phyloP scores from a whole-genome alignment of 331 rosid genomes.

The Quercus phellos region DNA sequence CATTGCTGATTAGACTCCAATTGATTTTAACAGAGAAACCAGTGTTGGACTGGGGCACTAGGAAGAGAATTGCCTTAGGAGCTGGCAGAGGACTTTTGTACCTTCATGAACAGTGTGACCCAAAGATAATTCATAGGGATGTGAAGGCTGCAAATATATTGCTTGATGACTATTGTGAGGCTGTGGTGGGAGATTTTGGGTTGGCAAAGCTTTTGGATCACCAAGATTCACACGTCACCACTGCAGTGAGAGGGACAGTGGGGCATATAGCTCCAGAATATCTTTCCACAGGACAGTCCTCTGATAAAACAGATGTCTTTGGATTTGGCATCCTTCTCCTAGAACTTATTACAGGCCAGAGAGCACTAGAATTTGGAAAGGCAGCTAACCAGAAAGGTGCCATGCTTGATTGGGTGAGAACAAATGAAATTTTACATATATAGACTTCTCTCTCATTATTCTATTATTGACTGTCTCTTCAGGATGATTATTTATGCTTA shows the following conservation, averaged over 20 bases:
- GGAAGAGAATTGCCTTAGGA: conserved; percentile 89
- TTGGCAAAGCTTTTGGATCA: conserved; percentile 93
- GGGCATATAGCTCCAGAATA: conserved; percentile 98
- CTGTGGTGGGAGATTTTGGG: conserved; percentile 96
- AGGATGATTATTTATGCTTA: not conserved
- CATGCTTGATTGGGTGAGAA: conserved; percentile 89
- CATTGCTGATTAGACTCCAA: not conserved
- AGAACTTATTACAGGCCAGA: conserved; percentile 85
- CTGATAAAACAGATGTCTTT: conserved; percentile 94
- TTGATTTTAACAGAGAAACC: conserved; percentile 62
- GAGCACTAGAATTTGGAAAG: conserved; percentile 91
- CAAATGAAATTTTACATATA: not conserved
- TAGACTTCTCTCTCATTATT: not conserved
- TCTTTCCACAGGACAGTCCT: conserved; percentile 94
- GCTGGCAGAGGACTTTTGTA: conserved; percentile 87
- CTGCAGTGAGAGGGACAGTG: conserved; percentile 91
- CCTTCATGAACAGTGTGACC: conserved; percentile 97
- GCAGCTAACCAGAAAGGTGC: conserved; percentile 85
- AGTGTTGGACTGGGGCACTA: conserved; percentile 78
- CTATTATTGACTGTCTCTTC: not conserved
- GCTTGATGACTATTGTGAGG: conserved; percentile 87
- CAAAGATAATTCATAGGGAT: conserved; percentile 89
- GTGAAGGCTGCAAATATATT: conserved; percentile 95
- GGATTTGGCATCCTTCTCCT: conserved; percentile 95
- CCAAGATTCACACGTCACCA: conserved; percentile 94